phyloP scores from a whole-genome alignment of 345 rosid genomes.

The Barbarea vulgaris region DNA sequence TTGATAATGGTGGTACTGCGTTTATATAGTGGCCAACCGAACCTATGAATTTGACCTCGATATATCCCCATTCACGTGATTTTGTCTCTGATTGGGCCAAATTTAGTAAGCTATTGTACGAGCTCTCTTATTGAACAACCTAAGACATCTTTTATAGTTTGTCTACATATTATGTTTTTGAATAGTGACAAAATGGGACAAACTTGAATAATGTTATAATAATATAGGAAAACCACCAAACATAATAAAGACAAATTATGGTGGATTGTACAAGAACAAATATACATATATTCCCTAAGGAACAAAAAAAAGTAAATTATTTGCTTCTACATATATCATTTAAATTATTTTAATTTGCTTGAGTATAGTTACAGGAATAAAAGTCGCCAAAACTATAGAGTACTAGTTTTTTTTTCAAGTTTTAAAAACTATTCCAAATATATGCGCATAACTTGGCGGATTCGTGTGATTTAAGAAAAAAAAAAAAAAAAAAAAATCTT shows the following conservation, averaged over 20 bases:
- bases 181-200: slow-evolving; percentile 20
- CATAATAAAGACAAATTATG: slow-evolving; percentile 36
- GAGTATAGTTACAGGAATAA: neutral
- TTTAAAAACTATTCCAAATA: no score
- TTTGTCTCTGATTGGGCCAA: slow-evolving; percentile 28
- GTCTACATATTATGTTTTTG: slow-evolving; percentile 7
- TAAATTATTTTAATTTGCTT: neutral
- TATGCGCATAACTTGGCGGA: neutral
- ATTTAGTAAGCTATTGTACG: slow-evolving; percentile 32
- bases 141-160: slow-evolving; percentile 27
- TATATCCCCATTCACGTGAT: slow-evolving; percentile 34
- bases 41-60: slow-evolving; percentile 14
- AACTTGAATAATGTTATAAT: neutral
- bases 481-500: neutral
- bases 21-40: slow-evolving; percentile 31
- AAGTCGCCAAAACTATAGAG: neutral
- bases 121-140: slow-evolving; percentile 32
- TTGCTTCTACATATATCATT: neutral
- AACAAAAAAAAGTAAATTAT: neutral
- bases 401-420: no score
- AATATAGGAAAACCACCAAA: slow-evolving; percentile 4
- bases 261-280: slow-evolving; percentile 27
- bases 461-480: no score
- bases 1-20: neutral
- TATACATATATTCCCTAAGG: neutral